A percentile compares a stretch with the other conserved stretches of the same genome.
Conservation (phyloP, 2,329 filamentous ascomycete species). For the Lachnellula subtilissima region DNA sequence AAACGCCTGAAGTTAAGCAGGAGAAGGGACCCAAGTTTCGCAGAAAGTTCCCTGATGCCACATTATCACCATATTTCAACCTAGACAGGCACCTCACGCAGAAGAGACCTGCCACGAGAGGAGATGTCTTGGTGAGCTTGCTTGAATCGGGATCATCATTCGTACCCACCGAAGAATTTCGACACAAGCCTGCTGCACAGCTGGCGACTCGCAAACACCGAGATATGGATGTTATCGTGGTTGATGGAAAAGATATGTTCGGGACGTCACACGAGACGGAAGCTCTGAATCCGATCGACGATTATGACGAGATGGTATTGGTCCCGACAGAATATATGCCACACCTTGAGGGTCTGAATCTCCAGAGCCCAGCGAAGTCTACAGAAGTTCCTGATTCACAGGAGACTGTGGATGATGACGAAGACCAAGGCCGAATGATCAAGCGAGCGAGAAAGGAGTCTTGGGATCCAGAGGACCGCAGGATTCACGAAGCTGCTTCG, state of each 20-base stretch:
- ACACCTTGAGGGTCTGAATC: background rate
- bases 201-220: background rate
- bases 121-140: conserved; percentile 19
- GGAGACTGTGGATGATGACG: background rate
- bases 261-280: background rate
- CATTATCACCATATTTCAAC: conserved; percentile 26
- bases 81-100: conserved; percentile 23
- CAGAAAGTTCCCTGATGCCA: conserved; percentile 23
- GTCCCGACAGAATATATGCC: background rate
- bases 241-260: background rate
- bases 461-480: conserved; percentile 8
- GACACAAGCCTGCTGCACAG: background rate
- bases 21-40: conserved; percentile 1
- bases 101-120: conserved; percentile 16
- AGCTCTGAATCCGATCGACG: background rate
- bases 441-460: conserved; percentile 10
- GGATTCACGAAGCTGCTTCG: conserved; percentile 5
- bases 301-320: background rate
- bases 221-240: background rate
- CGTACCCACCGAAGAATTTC: background rate
- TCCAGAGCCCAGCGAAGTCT: background rate
- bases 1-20: background rate
- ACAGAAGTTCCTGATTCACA: background rate
- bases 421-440: background rate
- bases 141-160: conserved; percentile 19